A percentile compares a stretch with the other conserved stretches of the same genome.
phyloP scores from a whole-genome alignment of 148 eudicot genomes.

The Silene uniflora region DNA sequence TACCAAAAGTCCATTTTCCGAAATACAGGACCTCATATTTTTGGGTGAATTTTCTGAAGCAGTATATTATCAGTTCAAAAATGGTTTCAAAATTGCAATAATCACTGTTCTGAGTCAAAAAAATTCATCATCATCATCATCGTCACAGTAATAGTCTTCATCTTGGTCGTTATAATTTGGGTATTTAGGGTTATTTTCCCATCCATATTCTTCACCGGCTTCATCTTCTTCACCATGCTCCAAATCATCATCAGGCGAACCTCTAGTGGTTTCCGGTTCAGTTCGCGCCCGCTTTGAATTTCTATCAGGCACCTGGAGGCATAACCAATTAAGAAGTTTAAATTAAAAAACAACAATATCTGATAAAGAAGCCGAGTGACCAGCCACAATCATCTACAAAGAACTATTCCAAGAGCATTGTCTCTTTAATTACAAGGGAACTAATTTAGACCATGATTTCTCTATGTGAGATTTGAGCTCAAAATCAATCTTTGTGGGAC shows the following conservation, averaged over 20 bases:
- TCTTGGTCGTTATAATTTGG: constrained; percentile 22
- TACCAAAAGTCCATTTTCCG: too few relatives aligned
- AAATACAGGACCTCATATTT: not conserved
- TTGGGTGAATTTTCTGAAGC: not conserved
- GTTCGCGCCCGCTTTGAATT: constrained; percentile 23
- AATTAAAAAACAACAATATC: not conserved
- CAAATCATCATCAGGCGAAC: constrained; percentile 9
- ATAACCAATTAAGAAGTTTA: not conserved
- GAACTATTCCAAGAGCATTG: too few relatives aligned
- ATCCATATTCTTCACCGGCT: constrained; percentile 12
- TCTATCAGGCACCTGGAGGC: constrained; percentile 18
- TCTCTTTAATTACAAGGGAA: too few relatives aligned
- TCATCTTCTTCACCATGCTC: not conserved
- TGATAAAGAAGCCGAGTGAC: not conserved
- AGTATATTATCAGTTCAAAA: not conserved
- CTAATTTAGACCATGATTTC: too few relatives aligned
- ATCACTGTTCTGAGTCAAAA: not conserved
- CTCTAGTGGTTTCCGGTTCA: constrained; percentile 3
- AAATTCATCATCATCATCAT: constrained; percentile 17
- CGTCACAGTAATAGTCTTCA: constrained; percentile 21
- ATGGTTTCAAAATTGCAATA: not conserved
- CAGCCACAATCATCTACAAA: not conserved
- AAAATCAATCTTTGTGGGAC: too few relatives aligned
- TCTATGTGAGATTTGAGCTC: too few relatives aligned
- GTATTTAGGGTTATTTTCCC: constrained; percentile 21